Evolutionary conservation across 257 asterid genomes (phyloP).

Genomic region (Striga asiatica): DNA sequence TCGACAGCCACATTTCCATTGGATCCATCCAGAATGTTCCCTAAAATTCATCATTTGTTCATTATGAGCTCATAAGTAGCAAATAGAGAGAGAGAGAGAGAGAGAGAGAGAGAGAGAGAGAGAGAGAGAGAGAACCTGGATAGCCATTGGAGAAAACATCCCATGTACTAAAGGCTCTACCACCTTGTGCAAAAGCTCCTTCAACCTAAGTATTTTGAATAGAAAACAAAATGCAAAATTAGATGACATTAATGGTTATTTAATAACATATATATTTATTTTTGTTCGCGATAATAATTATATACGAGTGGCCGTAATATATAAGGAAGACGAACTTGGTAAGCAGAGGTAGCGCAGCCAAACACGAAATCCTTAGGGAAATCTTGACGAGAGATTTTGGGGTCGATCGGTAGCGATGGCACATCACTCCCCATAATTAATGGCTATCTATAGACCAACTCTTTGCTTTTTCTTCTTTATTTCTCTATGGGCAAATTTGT

Average conservation of each 20-base stretch:
- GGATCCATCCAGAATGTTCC: conserved; percentile 16
- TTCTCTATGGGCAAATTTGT: not conserved
- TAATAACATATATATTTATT: too few relatives aligned
- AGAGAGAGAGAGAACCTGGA: conserved; percentile 16
- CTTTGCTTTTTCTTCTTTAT: not conserved
- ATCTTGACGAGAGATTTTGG: conserved; percentile 3
- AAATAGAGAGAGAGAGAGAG: not conserved
- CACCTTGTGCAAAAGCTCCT: conserved; percentile 7
- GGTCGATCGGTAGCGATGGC: not conserved
- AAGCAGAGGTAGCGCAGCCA: conserved; percentile 15
- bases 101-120: not conserved
- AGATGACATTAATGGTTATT: too few relatives aligned
- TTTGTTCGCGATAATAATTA: too few relatives aligned
- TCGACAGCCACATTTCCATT: conserved; percentile 38
- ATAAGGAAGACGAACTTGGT: conserved; percentile 8
- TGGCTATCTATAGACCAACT: not conserved
- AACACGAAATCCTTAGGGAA: conserved; percentile 5
- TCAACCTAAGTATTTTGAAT: too few relatives aligned
- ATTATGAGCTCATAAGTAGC: not conserved
- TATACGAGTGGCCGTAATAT: too few relatives aligned
- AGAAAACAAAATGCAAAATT: not conserved
- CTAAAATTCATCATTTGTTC: not conserved
- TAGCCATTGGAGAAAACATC: conserved; percentile 21
- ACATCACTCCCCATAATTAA: not conserved
- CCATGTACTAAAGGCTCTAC: conserved; percentile 34